phyloP scores from a whole-genome alignment of 768 basidiomycete genomes.

The Trametes elegans region DNA sequence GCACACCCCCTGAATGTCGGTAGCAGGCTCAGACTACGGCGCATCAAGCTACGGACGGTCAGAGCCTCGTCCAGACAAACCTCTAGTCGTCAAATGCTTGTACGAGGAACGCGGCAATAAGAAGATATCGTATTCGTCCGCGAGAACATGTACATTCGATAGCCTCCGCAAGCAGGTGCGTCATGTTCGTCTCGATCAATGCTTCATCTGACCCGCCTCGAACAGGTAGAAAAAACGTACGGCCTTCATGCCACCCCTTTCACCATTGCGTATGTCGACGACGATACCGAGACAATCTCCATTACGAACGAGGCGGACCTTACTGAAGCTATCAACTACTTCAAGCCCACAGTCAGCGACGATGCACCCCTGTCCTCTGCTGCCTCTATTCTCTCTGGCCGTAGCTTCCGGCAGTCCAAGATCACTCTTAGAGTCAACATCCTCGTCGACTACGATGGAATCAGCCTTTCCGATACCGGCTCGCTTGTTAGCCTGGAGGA shows the following conservation, averaged over 20 bases:
- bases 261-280: conserved; percentile 80
- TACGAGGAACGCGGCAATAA: conserved; percentile 67
- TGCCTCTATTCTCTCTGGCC: conserved; percentile 66
- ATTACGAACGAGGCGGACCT: conserved; percentile 74
- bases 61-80: conserved; percentile 62
- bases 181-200: neutral
- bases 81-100: conserved; percentile 80
- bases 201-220: too few relatives aligned
- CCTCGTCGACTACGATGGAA: conserved; percentile 86
- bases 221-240: conserved; percentile 83
- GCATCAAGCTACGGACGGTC: conserved; percentile 29
- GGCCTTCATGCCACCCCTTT: conserved; percentile 68
- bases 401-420: conserved; percentile 62
- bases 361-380: conserved; percentile 70
- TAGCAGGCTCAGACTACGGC: conserved; percentile 27
- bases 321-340: conserved; percentile 85
- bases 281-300: conserved; percentile 76
- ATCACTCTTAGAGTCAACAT: conserved; percentile 79
- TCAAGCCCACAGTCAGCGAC: conserved; percentile 65
- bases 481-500: conserved; percentile 81
- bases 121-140: conserved; percentile 76
- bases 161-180: conserved; percentile 71
- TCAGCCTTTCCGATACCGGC: conserved; percentile 84
- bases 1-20: conserved; percentile 19
- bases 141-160: conserved; percentile 76